Conservation (phyloP, 1,139 yeast genomes). For the Blastobotrys serpentis region DNA sequence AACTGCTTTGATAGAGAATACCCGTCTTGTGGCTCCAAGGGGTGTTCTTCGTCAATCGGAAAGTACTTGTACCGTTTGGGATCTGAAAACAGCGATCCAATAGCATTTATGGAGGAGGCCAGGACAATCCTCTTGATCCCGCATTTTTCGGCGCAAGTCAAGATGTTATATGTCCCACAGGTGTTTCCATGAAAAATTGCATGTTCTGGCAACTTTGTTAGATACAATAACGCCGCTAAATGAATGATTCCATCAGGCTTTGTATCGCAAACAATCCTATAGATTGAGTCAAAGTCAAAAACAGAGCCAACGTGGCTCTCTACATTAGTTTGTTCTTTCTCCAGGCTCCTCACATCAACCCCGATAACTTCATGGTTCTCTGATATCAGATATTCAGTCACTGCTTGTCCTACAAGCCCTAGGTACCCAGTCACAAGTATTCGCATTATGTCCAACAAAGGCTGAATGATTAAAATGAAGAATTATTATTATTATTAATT, state of each 20-base stretch:
- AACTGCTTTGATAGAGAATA: conserved; percentile 27
- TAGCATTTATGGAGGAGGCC: conserved; percentile 27
- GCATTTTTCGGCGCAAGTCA: conserved; percentile 27
- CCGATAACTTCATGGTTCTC: conserved; percentile 1
- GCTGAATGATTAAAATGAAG: not conserved
- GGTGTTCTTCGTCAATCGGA: conserved; percentile 26
- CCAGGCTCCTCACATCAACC: not conserved
- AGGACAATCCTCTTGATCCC: conserved; percentile 26
- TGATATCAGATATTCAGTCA: not conserved
- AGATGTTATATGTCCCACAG: conserved; percentile 25
- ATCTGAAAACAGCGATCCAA: conserved; percentile 25
- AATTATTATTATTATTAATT: no score
- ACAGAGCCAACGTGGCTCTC: conserved; percentile 6
- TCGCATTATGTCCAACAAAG: not conserved
- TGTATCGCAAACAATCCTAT: not conserved
- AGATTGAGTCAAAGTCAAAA: not conserved
- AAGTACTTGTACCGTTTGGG: conserved; percentile 18
- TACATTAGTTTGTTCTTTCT: not conserved
- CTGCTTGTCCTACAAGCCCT: conserved; percentile 2
- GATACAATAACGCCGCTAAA: not conserved
- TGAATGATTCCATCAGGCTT: conserved; percentile 2
- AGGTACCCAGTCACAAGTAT: conserved; percentile 2
- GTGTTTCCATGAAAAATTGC: conserved; percentile 22
- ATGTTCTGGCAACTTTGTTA: conserved; percentile 21
- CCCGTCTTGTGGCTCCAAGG: conserved; percentile 25